Conservation (phyloP, 768 basidiomycete species). For the Boletus patriciae region DNA sequence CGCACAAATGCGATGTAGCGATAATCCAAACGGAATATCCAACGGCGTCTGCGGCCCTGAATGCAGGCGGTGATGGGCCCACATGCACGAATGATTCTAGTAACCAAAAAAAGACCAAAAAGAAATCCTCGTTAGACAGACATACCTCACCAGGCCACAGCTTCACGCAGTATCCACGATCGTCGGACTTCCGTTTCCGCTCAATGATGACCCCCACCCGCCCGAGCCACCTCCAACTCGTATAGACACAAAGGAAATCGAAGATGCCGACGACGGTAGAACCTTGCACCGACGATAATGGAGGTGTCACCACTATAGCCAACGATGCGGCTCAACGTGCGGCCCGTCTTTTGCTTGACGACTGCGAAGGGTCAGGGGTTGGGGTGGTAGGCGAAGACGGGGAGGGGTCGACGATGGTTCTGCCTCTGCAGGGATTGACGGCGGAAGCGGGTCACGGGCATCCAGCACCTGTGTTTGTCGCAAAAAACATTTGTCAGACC, state of each 20-base stretch:
- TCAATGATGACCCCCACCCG: too few species aligned
- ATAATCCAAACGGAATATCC: too few species aligned
- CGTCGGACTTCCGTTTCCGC: slow-evolving; percentile 6
- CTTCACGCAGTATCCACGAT: slow-evolving; percentile 18
- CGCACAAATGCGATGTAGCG: too few species aligned
- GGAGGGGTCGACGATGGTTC: slow-evolving; percentile 37
- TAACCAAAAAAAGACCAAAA: neutral
- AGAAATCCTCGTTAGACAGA: neutral
- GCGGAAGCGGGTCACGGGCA: slow-evolving; percentile 19
- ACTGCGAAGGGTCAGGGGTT: slow-evolving; percentile 51
- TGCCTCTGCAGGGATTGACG: slow-evolving; percentile 17
- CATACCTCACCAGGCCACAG: neutral
- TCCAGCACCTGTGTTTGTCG: slow-evolving; percentile 61
- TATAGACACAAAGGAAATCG: slow-evolving; percentile 68
- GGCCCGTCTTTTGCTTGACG: slow-evolving; percentile 65
- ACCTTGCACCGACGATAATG: slow-evolving; percentile 73
- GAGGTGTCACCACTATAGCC: slow-evolving; percentile 82
- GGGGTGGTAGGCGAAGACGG: slow-evolving; percentile 54
- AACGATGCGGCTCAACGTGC: slow-evolving; percentile 65
- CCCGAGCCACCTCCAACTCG: slow-evolving; percentile 63
- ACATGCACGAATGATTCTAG: neutral
- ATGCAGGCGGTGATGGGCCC: neutral
- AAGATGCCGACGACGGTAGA: slow-evolving; percentile 66
- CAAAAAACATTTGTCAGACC: slow-evolving; percentile 8
- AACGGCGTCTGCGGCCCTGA: neutral